These are phyloP conservation scores for Metarhizium guizhouense DNA, from an alignment of 2,329 filamentous ascomycete species.

Conservation along the genomic window DNA sequence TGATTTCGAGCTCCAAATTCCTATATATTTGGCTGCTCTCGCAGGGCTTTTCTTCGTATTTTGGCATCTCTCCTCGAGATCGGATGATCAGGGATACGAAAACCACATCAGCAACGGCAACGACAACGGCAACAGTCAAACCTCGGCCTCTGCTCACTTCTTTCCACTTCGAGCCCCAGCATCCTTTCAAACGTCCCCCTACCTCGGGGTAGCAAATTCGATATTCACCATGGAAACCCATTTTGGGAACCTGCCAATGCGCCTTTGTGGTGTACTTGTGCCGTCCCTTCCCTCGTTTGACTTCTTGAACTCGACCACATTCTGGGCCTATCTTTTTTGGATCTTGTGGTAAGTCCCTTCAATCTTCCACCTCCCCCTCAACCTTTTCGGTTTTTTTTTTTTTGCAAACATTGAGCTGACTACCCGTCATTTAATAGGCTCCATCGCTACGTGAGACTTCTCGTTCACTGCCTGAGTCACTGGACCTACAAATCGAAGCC, in stretches of 20 bases:
- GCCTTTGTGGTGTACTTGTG: slow-evolving; percentile 5
- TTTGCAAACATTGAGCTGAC: slow-evolving; percentile 11
- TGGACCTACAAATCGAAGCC: slow-evolving; percentile 82
- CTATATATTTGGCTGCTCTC: no score
- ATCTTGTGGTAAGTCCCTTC: slow-evolving; percentile 36
- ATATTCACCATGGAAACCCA: slow-evolving; percentile 1
- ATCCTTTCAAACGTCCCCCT: not conserved
- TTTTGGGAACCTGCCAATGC: slow-evolving; percentile 7
- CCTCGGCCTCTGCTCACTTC: not conserved
- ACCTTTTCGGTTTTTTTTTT: not conserved
- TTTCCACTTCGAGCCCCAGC: not conserved
- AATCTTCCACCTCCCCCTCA: not conserved
- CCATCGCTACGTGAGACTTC: slow-evolving; percentile 77
- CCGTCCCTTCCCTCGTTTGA: slow-evolving; percentile 16
- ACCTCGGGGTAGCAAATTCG: not conserved
- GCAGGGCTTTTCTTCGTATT: no score
- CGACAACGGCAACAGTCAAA: not conserved
- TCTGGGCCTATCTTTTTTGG: slow-evolving; percentile 37
- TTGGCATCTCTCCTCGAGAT: not conserved
- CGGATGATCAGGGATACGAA: no score
- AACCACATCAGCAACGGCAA: no score
- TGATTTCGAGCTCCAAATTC: not conserved
- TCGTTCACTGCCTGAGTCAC: slow-evolving; percentile 79
- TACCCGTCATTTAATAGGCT: slow-evolving; percentile 42
- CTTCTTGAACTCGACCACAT: slow-evolving; percentile 33